A percentile compares a stretch with the other conserved stretches of the same genome.
phyloP scores from a whole-genome alignment of 768 basidiomycete species.

The Collybia sordida region DNA sequence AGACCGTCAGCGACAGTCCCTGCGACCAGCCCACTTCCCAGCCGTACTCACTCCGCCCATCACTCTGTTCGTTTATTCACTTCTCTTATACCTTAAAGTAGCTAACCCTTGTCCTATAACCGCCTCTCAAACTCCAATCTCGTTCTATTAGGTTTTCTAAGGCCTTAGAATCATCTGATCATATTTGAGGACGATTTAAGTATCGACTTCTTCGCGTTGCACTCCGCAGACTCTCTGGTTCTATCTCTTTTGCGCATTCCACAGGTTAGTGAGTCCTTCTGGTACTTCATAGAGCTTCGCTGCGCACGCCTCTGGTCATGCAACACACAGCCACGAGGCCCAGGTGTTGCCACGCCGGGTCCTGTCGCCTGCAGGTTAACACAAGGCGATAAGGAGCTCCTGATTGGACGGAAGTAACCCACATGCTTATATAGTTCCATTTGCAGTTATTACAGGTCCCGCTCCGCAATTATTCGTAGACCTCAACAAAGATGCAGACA shows the following conservation, averaged over 20 bases:
- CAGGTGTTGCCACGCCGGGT: constrained; percentile 34
- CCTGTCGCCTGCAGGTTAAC: constrained; percentile 18
- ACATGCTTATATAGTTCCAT: constrained; percentile 16
- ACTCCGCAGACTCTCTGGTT: constrained; percentile 17
- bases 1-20: constrained; percentile 41
- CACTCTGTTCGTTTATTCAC: constrained; percentile 14
- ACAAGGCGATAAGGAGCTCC: constrained; percentile 25
- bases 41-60: constrained; percentile 17
- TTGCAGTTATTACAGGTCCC: constrained; percentile 11
- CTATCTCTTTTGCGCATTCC: constrained; percentile 17
- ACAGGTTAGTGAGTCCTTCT: constrained; percentile 14
- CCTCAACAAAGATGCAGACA: constrained; percentile 72
- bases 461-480: constrained; percentile 12
- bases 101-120: not conserved
- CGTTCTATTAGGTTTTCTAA: constrained; percentile 16
- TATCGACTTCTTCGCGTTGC: constrained; percentile 25
- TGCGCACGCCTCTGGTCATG: constrained; percentile 7
- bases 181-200: constrained; percentile 26
- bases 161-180: constrained; percentile 24
- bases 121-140: constrained; percentile 4
- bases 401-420: constrained; percentile 12
- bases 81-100: constrained; percentile 1
- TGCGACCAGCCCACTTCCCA: constrained; percentile 22
- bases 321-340: constrained; percentile 38
- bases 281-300: not conserved